These are phyloP conservation scores for Tetracentron sinense DNA, from an alignment of 164 flowering plant species.

Conservation along the genomic window DNA sequence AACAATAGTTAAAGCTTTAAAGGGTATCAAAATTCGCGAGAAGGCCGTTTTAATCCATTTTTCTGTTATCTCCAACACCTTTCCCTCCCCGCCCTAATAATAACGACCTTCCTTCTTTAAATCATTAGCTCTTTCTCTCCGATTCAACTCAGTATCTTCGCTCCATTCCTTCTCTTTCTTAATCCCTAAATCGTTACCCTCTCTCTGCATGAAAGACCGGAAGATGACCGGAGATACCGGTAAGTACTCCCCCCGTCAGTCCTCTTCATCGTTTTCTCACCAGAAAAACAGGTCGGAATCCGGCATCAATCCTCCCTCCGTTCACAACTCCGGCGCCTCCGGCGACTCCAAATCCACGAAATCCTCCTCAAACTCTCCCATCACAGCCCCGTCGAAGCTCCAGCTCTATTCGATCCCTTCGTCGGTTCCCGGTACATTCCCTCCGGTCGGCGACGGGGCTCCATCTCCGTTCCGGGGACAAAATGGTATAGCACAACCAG, in stretches of 20 bases:
- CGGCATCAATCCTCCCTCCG: slow-evolving; percentile 5
- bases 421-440: slow-evolving; percentile 3
- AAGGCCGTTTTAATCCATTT: too few relatives aligned
- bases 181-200: too few relatives aligned
- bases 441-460: background rate
- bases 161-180: too few relatives aligned
- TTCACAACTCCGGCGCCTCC: slow-evolving; percentile 10
- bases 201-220: background rate
- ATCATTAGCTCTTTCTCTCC: too few relatives aligned
- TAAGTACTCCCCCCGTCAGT: slow-evolving; percentile 20
- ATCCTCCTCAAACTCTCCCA: slow-evolving; percentile 1
- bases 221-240: slow-evolving; percentile 45
- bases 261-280: slow-evolving; percentile 26
- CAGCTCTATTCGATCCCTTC: slow-evolving; percentile 3
- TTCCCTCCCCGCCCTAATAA: too few relatives aligned
- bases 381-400: slow-evolving; percentile 14
- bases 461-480: slow-evolving; percentile 31
- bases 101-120: too few relatives aligned
- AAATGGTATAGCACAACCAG: slow-evolving; percentile 34
- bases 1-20: too few relatives aligned
- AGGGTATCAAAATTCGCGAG: too few relatives aligned
- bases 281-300: slow-evolving; percentile 58
- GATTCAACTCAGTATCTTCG: too few relatives aligned
- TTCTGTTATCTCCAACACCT: too few relatives aligned
- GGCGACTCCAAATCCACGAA: slow-evolving; percentile 18